A percentile compares a stretch with the other conserved stretches of the same genome.
phyloP scores from a whole-genome alignment of 2,329 filamentous ascomycete genomes.

The Ascochyta pisi region DNA sequence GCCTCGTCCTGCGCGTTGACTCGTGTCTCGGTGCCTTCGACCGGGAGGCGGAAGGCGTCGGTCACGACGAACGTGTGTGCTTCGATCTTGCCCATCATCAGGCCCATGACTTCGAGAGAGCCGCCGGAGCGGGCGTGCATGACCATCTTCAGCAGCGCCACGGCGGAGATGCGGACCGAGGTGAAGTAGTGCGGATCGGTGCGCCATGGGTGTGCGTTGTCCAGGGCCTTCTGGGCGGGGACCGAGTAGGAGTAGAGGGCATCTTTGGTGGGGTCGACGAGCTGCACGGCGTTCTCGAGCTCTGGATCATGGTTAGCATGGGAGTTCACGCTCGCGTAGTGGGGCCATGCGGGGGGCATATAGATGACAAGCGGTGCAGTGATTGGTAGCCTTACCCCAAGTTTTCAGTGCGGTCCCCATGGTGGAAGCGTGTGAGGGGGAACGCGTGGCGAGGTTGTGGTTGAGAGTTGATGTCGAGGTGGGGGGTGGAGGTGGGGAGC shows the following conservation, averaged over 20 bases:
- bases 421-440: constrained; percentile 10
- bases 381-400: constrained; percentile 39
- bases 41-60: constrained; percentile 90
- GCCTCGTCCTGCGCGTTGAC: constrained; percentile 96
- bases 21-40: constrained; percentile 97
- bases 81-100: constrained; percentile 95
- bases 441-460: constrained; percentile 12
- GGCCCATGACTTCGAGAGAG: constrained; percentile 91
- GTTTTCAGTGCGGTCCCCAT: constrained; percentile 48
- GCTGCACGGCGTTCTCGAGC: constrained; percentile 80
- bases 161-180: constrained; percentile 87
- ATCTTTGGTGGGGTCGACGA: constrained; percentile 86
- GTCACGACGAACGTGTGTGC: constrained; percentile 89
- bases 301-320: constrained; percentile 61
- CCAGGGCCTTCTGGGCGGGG: constrained; percentile 70
- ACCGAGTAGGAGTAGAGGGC: constrained; percentile 86
- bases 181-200: constrained; percentile 88
- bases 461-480: constrained; percentile 16
- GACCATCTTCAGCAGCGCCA: constrained; percentile 97
- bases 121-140: constrained; percentile 98
- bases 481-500: constrained; percentile 34
- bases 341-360: constrained; percentile 10
- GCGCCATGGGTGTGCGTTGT: constrained; percentile 74
- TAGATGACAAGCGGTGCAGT: neutral
- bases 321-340: constrained; percentile 7